Evolutionary conservation across 2,329 filamentous ascomycete species (phyloP).

Genomic region (Byssoonygena ceratinophila): DNA sequence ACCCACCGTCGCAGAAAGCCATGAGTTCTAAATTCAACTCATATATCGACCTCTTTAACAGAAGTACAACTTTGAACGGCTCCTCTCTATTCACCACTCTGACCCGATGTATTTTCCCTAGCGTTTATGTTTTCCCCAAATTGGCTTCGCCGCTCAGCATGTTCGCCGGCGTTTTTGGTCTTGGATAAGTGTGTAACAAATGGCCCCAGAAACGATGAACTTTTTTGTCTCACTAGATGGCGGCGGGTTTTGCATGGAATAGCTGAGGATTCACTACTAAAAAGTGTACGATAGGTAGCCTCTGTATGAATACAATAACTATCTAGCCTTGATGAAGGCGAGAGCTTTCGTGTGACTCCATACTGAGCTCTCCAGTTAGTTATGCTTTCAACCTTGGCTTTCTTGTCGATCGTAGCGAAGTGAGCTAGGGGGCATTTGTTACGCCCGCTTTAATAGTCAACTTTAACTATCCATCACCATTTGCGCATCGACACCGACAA

Average conservation of each 20-base stretch:
- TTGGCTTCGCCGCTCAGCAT: conserved; percentile 10
- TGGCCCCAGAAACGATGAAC: background rate
- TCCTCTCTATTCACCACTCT: background rate
- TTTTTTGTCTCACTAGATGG: background rate
- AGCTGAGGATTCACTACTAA: too few species aligned
- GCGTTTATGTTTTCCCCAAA: background rate
- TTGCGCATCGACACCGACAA: background rate
- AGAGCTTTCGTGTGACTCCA: background rate
- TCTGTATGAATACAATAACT: background rate
- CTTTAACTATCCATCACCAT: background rate
- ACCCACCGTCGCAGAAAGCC: conserved; percentile 28
- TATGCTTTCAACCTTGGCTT: background rate
- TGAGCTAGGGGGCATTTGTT: background rate
- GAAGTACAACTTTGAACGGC: background rate
- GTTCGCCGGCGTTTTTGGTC: conserved; percentile 4
- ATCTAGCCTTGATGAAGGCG: too few species aligned
- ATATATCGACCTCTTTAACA: background rate
- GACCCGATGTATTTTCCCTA: background rate
- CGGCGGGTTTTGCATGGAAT: conserved; percentile 1
- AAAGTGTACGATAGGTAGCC: conserved; percentile 7
- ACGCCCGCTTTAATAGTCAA: background rate
- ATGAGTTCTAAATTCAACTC: conserved; percentile 1
- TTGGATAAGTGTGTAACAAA: conserved; percentile 1
- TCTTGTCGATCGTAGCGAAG: background rate
- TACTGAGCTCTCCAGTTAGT: background rate